Conservation (phyloP, 805 yeast species). For the Candida peoriensis region DNA sequence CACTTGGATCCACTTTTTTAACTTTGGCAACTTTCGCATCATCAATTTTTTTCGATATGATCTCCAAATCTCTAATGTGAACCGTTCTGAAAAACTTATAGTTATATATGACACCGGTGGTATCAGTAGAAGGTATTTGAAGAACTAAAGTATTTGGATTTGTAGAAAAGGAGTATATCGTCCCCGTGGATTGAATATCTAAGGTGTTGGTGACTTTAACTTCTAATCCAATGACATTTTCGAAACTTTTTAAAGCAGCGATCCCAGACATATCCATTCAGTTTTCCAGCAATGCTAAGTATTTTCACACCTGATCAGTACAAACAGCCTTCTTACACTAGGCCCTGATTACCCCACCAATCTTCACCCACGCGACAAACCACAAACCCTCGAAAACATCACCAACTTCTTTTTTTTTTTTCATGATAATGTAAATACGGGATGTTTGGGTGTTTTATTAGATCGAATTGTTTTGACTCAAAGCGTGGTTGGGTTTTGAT, state of each 20-base stretch:
- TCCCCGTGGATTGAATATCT: slow-evolving; percentile 56
- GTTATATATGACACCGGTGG: slow-evolving; percentile 15
- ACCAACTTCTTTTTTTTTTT: background rate
- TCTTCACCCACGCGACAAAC: too few relatives aligned
- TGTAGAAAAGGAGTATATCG: slow-evolving; percentile 56
- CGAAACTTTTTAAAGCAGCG: slow-evolving; percentile 6
- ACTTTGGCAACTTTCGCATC: slow-evolving; percentile 15
- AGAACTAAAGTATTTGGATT: slow-evolving; percentile 31
- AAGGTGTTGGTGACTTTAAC: slow-evolving; percentile 57
- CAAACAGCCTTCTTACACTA: too few relatives aligned
- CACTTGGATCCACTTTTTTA: slow-evolving; percentile 10
- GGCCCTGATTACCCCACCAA: too few relatives aligned
- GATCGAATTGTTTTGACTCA: too few relatives aligned
- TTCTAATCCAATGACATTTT: slow-evolving; percentile 11
- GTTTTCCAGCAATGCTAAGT: too few relatives aligned
- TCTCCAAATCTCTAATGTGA: slow-evolving; percentile 50
- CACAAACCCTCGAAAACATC: too few relatives aligned
- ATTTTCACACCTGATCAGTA: too few relatives aligned
- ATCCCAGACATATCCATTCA: slow-evolving; percentile 7
- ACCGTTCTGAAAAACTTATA: slow-evolving; percentile 53
- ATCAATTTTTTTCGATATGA: slow-evolving; percentile 34
- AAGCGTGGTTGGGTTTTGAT: too few relatives aligned
- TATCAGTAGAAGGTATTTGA: slow-evolving; percentile 10
- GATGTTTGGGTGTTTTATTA: slow-evolving; percentile 4
- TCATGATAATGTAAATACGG: background rate